Percentiles rank a stretch among this genome's conserved stretches.
phyloP scores from a whole-genome alignment of 768 basidiomycete genomes.

The Pulveroboletus ravenelii region DNA sequence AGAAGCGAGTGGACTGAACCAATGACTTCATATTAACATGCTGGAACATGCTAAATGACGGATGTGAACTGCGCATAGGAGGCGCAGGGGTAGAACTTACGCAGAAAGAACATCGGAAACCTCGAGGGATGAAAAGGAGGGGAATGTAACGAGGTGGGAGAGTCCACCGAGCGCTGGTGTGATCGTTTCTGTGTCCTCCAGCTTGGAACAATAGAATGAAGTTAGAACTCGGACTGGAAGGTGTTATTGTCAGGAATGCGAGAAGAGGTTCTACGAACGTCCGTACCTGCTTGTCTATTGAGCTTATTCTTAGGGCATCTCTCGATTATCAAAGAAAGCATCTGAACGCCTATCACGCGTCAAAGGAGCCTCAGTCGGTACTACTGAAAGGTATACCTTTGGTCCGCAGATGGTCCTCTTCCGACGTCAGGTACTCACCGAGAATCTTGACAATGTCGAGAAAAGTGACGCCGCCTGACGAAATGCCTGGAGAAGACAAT shows the following conservation, averaged over 20 bases:
- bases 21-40: conserved; percentile 80
- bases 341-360: conserved; percentile 62
- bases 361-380: background rate
- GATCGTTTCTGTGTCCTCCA: conserved; percentile 81
- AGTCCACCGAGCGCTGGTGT: conserved; percentile 80
- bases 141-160: conserved; percentile 54
- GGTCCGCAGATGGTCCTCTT: conserved; percentile 70
- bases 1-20: conserved; percentile 76
- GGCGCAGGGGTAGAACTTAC: conserved; percentile 38
- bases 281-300: conserved; percentile 78
- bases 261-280: background rate
- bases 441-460: conserved; percentile 81
- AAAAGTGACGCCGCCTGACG: conserved; percentile 53
- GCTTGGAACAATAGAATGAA: conserved; percentile 78
- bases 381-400: conserved; percentile 54
- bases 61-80: background rate
- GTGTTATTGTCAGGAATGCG: background rate
- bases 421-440: conserved; percentile 83
- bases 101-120: conserved; percentile 52
- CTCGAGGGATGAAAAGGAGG: conserved; percentile 62
- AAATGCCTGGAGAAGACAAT: conserved; percentile 39
- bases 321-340: conserved; percentile 70
- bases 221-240: conserved; percentile 72
- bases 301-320: conserved; percentile 57
- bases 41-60: conserved; percentile 53